Base-by-base conservation (phyloP, 495 filamentous ascomycete genomes). In the Penicillium verhagenii region DNA sequence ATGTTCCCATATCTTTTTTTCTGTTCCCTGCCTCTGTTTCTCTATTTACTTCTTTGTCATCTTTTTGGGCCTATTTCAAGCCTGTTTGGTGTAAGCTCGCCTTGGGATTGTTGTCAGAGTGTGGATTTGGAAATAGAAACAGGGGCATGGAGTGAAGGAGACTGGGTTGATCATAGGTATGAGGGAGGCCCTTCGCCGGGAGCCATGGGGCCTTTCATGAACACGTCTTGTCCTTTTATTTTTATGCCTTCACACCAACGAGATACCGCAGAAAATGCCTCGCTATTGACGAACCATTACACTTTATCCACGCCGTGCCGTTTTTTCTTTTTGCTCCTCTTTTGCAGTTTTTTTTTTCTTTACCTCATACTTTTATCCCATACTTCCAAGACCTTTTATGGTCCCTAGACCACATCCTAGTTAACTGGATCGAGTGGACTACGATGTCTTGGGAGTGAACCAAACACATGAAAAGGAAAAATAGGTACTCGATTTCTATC, bases 191-290 rank as follows among this genome's bases (percentile, higher is more conserved):
- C 52, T 46, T 58, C 50, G 59, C 60, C 52, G 49, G 52, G 62
- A 49, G 62, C 55, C 29, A 50, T 37, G 54, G 62, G 57, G n/a
- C n/a, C 57, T 59, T 57, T 56, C 46, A 66, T 55, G 59, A 65
- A 51, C 56, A 60, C 57, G 53, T 52, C 24, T 56, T 45, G 52
- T 66, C 31, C 53, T 56, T 46, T 53, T 63, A 62, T 67, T 65
- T 42, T 63, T 68, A 68, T 68, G 62, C 61, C 52, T 49, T 60
- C 21, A 52, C 59, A 52, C 35, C 49, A 31, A 65, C 65, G 59
- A 68, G 62, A 65, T 68, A 68, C 65, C 62, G 65, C 65, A 67
- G 64, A 66, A 63, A 65, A 63, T 60, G 65, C 62, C 61, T 56
- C 58, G 64, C 47, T 62, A 65, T 68, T 68, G 62, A 68, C 59